Evolutionary conservation across 2,329 filamentous ascomycete species (phyloP).

Genomic region (Mariannaea elegans): DNA sequence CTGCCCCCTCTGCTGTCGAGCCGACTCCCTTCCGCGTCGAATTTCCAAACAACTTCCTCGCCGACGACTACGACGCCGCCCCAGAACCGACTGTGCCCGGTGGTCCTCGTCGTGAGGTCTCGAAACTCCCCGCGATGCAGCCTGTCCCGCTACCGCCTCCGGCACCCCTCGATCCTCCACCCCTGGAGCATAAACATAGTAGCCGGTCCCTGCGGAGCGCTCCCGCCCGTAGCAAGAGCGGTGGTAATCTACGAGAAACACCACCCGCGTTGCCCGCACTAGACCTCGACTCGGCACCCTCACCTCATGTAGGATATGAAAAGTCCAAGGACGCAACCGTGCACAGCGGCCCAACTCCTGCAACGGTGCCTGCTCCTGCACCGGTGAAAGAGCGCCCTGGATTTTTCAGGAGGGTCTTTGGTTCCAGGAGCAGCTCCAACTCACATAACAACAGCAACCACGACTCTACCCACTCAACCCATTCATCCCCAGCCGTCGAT

Average conservation of each 20-base stretch:
- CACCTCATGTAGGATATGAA: conserved; percentile 66
- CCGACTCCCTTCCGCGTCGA: conserved; percentile 57
- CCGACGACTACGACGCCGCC: conserved; percentile 77
- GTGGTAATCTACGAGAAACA: conserved; percentile 37
- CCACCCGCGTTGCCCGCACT: conserved; percentile 42
- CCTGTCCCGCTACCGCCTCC: conserved; percentile 50
- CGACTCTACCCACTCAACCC: conserved; percentile 33
- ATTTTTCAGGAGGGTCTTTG: conserved; percentile 94
- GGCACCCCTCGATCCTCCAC: conserved; percentile 49
- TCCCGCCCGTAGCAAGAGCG: conserved; percentile 44
- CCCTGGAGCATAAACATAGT: conserved; percentile 64
- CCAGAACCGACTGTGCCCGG: conserved; percentile 86
- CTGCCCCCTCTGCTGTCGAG: conserved; percentile 39
- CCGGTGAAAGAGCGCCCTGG: conserved; percentile 76
- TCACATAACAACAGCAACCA: conserved; percentile 36
- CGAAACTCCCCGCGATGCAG: conserved; percentile 46
- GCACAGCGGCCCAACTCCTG: conserved; percentile 60
- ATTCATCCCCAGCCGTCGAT: conserved; percentile 42
- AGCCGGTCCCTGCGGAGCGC: conserved; percentile 64
- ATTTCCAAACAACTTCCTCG: conserved; percentile 57
- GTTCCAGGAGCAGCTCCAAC: conserved; percentile 64
- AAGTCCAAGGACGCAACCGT: conserved; percentile 62
- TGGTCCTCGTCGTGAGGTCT: conserved; percentile 69
- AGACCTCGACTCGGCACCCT: conserved; percentile 64
- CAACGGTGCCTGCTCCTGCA: conserved; percentile 55